Percentiles rank a stretch among this genome's conserved stretches.
phyloP scores from a whole-genome alignment of 1,284 basidiomycete genomes.

The Mrakiaceae sp. region DNA sequence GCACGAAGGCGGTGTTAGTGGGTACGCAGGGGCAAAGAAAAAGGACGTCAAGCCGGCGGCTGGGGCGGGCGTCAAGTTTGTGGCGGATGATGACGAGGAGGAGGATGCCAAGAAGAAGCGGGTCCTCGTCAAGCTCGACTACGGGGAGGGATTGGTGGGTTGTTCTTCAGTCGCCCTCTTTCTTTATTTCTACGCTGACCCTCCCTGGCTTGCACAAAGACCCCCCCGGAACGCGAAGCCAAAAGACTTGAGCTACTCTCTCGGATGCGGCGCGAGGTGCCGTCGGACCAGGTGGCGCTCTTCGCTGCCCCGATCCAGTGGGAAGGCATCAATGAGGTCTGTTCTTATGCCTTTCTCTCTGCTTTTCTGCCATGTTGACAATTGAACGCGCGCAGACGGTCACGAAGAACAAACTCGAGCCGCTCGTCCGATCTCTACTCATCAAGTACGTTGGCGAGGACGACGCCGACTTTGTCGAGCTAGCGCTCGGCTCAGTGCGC shows the following conservation, averaged over 20 bases:
- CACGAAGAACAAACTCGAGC: constrained; percentile 69
- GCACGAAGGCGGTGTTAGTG: constrained; percentile 10
- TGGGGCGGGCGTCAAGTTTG: constrained; percentile 24
- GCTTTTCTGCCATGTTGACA: background rate
- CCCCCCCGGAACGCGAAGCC: constrained; percentile 50
- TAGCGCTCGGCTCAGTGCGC: constrained; percentile 74
- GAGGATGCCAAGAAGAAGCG: constrained; percentile 71
- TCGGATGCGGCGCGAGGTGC: constrained; percentile 53
- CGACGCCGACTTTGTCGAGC: constrained; percentile 64
- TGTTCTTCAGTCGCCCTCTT: no score
- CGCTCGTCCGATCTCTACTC: constrained; percentile 65
- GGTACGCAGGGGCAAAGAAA: constrained; percentile 18
- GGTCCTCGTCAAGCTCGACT: constrained; percentile 73
- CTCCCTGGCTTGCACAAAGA: no score
- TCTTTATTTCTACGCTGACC: no score
- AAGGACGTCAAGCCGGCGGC: constrained; percentile 27
- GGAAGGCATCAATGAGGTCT: constrained; percentile 71
- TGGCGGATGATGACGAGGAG: constrained; percentile 50
- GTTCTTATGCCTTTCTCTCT: constrained; percentile 26
- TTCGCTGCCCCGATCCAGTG: constrained; percentile 72
- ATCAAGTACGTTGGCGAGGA: constrained; percentile 74
- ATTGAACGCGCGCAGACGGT: constrained; percentile 40
- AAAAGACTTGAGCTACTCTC: constrained; percentile 65
- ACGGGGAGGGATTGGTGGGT: constrained; percentile 38
- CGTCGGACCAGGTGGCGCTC: constrained; percentile 56